These are phyloP conservation scores for Diaporthe ampelina DNA, from an alignment of 2,329 filamentous ascomycete genomes.

Conservation along the genomic window DNA sequence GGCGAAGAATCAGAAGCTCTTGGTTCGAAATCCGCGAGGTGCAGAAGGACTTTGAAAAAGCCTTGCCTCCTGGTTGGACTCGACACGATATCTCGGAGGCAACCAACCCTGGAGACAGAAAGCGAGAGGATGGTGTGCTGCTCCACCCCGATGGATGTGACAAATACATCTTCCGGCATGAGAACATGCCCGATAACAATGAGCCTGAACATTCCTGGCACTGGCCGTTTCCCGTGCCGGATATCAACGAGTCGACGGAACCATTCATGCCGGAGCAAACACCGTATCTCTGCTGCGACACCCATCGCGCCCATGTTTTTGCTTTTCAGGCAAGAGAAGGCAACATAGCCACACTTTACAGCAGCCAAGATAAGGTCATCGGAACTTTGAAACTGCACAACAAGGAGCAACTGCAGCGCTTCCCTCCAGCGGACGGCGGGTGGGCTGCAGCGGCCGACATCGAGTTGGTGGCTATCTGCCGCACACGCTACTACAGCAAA, in stretches of 20 bases:
- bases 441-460: background rate
- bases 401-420: background rate
- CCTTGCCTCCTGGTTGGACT: background rate
- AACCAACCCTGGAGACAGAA: background rate
- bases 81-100: background rate
- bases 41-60: background rate
- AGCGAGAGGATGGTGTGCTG: background rate
- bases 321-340: background rate
- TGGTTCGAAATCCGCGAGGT: background rate
- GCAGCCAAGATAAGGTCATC: background rate
- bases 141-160: slow-evolving; percentile 1
- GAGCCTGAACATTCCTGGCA: background rate
- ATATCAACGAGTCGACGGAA: background rate
- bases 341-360: background rate
- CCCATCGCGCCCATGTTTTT: background rate
- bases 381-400: background rate
- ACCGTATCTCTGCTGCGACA: background rate
- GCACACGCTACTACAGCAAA: slow-evolving; percentile 2
- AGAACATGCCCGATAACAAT: background rate
- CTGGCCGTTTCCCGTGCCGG: slow-evolving; percentile 1
- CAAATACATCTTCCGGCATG: background rate
- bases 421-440: background rate
- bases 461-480: slow-evolving; percentile 4
- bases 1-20: background rate
- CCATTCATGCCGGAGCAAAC: slow-evolving; percentile 13